phyloP scores from a whole-genome alignment of 2,329 filamentous ascomycete species.

The Aspergillus vadensis region DNA sequence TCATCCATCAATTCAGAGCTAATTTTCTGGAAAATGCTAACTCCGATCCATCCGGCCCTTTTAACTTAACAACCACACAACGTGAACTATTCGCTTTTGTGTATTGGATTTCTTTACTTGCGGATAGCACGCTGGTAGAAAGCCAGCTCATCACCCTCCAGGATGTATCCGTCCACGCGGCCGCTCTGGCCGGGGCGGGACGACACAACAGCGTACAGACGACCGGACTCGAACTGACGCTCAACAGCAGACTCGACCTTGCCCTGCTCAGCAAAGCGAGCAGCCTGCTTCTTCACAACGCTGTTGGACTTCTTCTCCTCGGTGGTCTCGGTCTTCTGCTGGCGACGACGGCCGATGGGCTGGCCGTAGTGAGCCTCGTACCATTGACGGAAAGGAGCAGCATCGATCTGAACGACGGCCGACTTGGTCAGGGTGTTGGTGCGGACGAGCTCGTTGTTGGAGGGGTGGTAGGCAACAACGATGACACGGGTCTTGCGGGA shows the following conservation, averaged over 20 bases:
- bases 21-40: constrained; percentile 12
- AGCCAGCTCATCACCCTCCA: constrained; percentile 98
- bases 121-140: constrained; percentile 99
- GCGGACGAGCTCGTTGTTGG: constrained; percentile 99
- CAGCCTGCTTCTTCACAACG: constrained; percentile 95
- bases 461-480: constrained; percentile 96
- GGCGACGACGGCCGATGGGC: constrained; percentile 83
- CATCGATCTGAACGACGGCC: constrained; percentile 98
- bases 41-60: constrained; percentile 19
- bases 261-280: constrained; percentile 75
- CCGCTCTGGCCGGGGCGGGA: constrained; percentile 96
- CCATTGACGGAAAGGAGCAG: constrained; percentile 99
- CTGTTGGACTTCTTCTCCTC: constrained; percentile 91
- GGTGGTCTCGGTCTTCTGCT: constrained; percentile 67
- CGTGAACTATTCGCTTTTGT: background rate
- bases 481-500: constrained; percentile 99
- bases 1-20: constrained; percentile 3
- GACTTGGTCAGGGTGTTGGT: constrained; percentile 99
- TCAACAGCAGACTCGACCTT: constrained; percentile 93
- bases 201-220: constrained; percentile 89
- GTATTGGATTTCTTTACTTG: constrained; percentile 68
- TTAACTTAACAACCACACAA: constrained; percentile 16
- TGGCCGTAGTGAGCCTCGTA: constrained; percentile 99
- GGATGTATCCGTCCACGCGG: constrained; percentile 93
- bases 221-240: constrained; percentile 99